phyloP scores from a whole-genome alignment of 108 stramenopile genomes.

The Heterococcus sp. region DNA sequence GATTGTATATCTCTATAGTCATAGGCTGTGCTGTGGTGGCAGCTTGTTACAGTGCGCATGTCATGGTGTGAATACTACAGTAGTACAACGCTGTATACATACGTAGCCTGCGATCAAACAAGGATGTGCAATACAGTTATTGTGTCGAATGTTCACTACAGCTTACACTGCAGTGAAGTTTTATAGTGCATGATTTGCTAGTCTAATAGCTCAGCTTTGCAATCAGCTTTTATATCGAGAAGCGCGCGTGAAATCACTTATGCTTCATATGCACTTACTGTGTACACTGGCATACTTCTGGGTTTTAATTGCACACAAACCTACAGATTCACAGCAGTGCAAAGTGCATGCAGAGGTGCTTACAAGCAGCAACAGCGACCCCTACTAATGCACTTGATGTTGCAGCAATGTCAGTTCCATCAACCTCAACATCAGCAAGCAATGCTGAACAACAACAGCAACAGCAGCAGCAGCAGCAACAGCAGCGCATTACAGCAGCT shows the following conservation, averaged over 20 bases:
- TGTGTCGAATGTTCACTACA: not conserved
- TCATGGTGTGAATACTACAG: too few relatives aligned
- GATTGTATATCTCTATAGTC: too few relatives aligned
- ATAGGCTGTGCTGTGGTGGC: too few relatives aligned
- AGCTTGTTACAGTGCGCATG: too few relatives aligned
- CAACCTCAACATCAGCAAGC: too few relatives aligned
- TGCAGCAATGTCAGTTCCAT: too few relatives aligned
- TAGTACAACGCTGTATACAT: too few relatives aligned
- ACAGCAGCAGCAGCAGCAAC: not conserved
- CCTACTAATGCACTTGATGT: too few relatives aligned
- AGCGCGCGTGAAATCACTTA: not conserved
- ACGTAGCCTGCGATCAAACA: too few relatives aligned
- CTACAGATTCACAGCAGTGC: not conserved
- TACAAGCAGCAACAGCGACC: not conserved
- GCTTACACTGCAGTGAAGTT: not conserved
- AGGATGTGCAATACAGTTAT: not conserved
- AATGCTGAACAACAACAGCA: too few relatives aligned
- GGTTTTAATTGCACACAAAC: not conserved
- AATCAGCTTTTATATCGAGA: not conserved
- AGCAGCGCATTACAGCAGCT: too few relatives aligned
- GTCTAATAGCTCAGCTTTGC: not conserved
- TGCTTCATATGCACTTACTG: not conserved
- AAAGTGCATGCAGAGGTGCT: not conserved
- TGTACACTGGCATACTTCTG: not conserved
- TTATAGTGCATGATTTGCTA: not conserved